Base-by-base conservation (phyloP, 139 green algal genomes). In the Tetraselmis striata region DNA sequence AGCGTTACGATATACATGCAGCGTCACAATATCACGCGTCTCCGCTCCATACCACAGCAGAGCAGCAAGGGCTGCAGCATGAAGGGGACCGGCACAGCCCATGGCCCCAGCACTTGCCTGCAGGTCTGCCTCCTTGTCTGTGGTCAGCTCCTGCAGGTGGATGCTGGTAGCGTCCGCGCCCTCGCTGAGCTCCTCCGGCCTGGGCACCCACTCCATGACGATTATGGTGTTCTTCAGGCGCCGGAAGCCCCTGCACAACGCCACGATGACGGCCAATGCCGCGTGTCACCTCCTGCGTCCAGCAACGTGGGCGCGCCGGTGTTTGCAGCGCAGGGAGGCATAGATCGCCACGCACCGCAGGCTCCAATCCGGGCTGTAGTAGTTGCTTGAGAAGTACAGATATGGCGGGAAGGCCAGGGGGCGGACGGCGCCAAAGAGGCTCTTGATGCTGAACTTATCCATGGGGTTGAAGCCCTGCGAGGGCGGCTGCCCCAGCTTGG, bases 201-300 rank as follows among this genome's bases (percentile, higher is more conserved):
- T 32, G 32, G 82, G 82, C 22, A 85, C 31, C 77, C 77, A 83
- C 29, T 85, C 82, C 75, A 85, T 81, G 18, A 80, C 59, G n/a
- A 85, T 45, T 23, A 77, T 76, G 0, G 77, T 30, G 79, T 85
- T 85, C 82, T 85, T 85, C 28, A 85, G 79, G 24, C 82, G 77
- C 22, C 82, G 77, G 76, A 67, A 67, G 45, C 45, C 45, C 11
- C n/a, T n/a, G n/a, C n/a, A n/a, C n/a, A n/a, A n/a, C n/a, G n/a
- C n/a, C n/a, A n/a, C n/a, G n/a, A n/a, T n/a, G n/a, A n/a, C n/a
- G n/a, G n/a, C n/a, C n/a, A n/a, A n/a, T n/a, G n/a, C n/a, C n/a
- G n/a, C n/a, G n/a, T n/a, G n/a, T n/a, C n/a, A n/a, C n/a, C n/a
- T n/a, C n/a, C n/a, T n/a, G n/a, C n/a, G n/a, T n/a, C n/a, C n/a